Base-by-base conservation (phyloP, 768 basidiomycete genomes). In the Lentinula sp. region DNA sequence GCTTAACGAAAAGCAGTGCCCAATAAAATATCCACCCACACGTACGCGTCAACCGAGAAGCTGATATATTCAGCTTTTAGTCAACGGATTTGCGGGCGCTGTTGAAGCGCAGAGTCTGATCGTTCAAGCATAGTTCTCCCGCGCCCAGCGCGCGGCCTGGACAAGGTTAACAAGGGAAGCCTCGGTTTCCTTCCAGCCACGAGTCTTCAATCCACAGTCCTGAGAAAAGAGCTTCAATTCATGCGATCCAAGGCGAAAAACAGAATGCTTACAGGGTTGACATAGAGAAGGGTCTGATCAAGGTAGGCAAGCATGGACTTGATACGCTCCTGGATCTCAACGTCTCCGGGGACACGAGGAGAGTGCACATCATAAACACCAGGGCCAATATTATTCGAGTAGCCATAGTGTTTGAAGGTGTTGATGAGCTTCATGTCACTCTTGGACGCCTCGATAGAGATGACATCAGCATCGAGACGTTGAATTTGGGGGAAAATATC, bases 301-400 rank as follows among this genome's bases (percentile, higher is more conserved):
- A 98, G 85, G 70, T 90, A 89, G 57, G 78, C 78, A 67, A 93
- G 85, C 84, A 96, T 94, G 65, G 85, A 75, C 74, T 84, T 84
- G 72, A 98, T 81, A 69, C 95, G 91, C 68, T 95, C 89, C 80
- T 87, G 89, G 79, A 98, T 95, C 80, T 99, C 97, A 74, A 94
- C 84, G 68, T 87, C 85, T 62, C 86, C 79, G 49, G 97, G 97
- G 65, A 99, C 92, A 85, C 97, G 95, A 64, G 97, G 97, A 68
- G 95, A 98, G 83, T 98, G 97, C 78, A 99, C 97, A 74, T 98
- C 95, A 73, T 97, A 97, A 71, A 97, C 93, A 84, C 94, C 96
- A 18, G 96, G 96, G 61, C 96, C 95, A 71, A 98, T 98, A 79
- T 93, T 88, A 82, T 95, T 96, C 61, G 92, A 90, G 83, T 98